Conservation (phyloP, 768 basidiomycete species). For the Leucocoprinus birnbaumii region DNA sequence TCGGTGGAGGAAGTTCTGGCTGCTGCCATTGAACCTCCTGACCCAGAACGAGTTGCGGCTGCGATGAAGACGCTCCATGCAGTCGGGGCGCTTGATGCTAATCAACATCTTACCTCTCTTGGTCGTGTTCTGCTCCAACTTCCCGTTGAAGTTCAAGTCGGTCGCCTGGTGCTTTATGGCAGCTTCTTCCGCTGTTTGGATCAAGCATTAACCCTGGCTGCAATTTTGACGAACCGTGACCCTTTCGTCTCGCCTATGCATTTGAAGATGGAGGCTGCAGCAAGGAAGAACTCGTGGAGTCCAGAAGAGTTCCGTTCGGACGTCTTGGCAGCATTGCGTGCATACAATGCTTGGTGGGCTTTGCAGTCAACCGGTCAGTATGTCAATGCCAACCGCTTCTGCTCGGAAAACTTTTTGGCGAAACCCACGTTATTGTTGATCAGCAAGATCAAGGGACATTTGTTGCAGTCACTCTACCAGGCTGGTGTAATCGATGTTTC, state of each 20-base stretch:
- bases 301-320: conserved; percentile 83
- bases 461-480: conserved; percentile 73
- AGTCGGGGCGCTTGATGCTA: conserved; percentile 82
- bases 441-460: conserved; percentile 74
- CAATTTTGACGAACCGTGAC: conserved; percentile 85
- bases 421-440: conserved; percentile 83
- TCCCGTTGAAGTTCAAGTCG: conserved; percentile 88
- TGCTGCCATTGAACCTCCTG: conserved; percentile 88
- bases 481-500: conserved; percentile 83
- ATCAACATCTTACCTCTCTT: conserved; percentile 78
- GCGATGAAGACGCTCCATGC: conserved; percentile 79
- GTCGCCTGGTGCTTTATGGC: conserved; percentile 85
- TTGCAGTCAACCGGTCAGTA: conserved; percentile 68
- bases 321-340: conserved; percentile 71
- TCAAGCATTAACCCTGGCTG: conserved; percentile 85
- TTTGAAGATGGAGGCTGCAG: conserved; percentile 66
- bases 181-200: conserved; percentile 93
- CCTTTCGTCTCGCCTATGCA: conserved; percentile 86
- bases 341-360: conserved; percentile 80
- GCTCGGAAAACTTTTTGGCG: conserved; percentile 81
- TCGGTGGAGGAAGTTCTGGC: conserved; percentile 84
- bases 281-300: conserved; percentile 76
- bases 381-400: conserved; percentile 68
- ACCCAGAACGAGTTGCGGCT: conserved; percentile 65
- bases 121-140: conserved; percentile 86